Conservation (phyloP, 2,329 filamentous ascomycete species). For the Stromatinia cepivora region DNA sequence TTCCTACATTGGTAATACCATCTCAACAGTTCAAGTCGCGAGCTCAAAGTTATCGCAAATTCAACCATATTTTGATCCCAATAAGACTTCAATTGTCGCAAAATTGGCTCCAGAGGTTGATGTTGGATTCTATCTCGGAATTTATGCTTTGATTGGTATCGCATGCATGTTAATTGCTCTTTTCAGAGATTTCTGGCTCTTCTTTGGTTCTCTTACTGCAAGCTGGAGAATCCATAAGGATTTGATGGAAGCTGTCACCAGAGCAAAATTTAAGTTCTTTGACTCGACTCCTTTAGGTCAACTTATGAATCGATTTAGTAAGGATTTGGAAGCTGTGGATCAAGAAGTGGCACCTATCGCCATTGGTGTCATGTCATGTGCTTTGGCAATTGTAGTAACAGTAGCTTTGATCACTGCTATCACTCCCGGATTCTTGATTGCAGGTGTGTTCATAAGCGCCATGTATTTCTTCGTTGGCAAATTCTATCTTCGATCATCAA, state of each 20-base stretch:
- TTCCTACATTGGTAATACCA: slow-evolving; percentile 37
- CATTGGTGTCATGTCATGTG: slow-evolving; percentile 69
- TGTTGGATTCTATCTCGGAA: slow-evolving; percentile 76
- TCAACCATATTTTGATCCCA: slow-evolving; percentile 40
- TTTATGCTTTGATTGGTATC: slow-evolving; percentile 80
- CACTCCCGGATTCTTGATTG: slow-evolving; percentile 87
- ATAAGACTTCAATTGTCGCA: slow-evolving; percentile 38
- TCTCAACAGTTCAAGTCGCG: slow-evolving; percentile 34
- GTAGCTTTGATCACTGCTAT: slow-evolving; percentile 83
- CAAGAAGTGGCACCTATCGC: slow-evolving; percentile 94
- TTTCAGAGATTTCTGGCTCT: slow-evolving; percentile 81
- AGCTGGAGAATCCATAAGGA: slow-evolving; percentile 80
- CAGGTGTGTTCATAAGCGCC: slow-evolving; percentile 78
- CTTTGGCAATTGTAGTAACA: slow-evolving; percentile 73
- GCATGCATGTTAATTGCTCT: slow-evolving; percentile 80
- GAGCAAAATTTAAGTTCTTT: slow-evolving; percentile 96
- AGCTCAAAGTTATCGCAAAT: slow-evolving; percentile 36
- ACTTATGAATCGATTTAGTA: slow-evolving; percentile 98
- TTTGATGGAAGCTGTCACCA: slow-evolving; percentile 75
- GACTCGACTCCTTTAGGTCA: slow-evolving; percentile 94
- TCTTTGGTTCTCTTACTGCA: slow-evolving; percentile 86
- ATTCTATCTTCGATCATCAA: slow-evolving; percentile 90
- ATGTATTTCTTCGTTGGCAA: slow-evolving; percentile 81
- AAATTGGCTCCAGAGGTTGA: slow-evolving; percentile 60
- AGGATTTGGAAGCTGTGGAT: slow-evolving; percentile 91